A percentile compares a stretch with the other conserved stretches of the same genome.
Conservation (phyloP, 192 early-diverging fungal genomes). For the Podochytrium sp. region DNA sequence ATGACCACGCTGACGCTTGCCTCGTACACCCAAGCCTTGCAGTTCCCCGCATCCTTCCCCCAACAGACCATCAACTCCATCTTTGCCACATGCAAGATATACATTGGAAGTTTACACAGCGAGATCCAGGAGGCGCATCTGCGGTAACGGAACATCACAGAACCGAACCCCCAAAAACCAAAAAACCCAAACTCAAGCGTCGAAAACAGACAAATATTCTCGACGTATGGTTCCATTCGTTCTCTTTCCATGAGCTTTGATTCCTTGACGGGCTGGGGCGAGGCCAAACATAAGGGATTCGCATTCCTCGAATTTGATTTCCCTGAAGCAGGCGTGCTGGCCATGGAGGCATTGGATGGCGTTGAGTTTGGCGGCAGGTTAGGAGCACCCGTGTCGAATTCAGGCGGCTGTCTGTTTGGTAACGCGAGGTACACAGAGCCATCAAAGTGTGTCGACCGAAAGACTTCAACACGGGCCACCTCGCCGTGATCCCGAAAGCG, state of each 20-base stretch:
- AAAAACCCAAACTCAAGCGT: too few species aligned
- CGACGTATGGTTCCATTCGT: constrained; percentile 77
- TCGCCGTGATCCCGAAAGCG: constrained; percentile 67
- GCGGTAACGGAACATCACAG: background rate
- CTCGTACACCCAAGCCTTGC: constrained; percentile 5
- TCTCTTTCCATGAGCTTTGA: constrained; percentile 82
- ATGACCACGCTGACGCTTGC: constrained; percentile 22
- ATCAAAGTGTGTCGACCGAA: constrained; percentile 86
- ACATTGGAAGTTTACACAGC: constrained; percentile 14
- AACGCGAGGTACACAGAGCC: constrained; percentile 36
- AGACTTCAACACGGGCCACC: constrained; percentile 70
- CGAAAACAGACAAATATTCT: constrained; percentile 58
- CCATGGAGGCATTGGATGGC: constrained; percentile 81
- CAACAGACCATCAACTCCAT: background rate
- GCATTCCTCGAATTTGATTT: constrained; percentile 90
- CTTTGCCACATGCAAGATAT: constrained; percentile 1
- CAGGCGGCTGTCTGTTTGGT: background rate
- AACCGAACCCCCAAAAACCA: background rate
- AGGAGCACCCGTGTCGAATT: background rate
- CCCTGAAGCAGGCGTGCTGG: constrained; percentile 83
- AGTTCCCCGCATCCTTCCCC: constrained; percentile 18
- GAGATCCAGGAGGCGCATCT: constrained; percentile 24
- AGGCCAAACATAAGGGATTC: constrained; percentile 85
- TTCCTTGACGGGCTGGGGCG: constrained; percentile 46
- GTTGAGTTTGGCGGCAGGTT: constrained; percentile 79